Evolutionary conservation across 1,139 yeast species (phyloP).

Genomic region (Pichia sp.): DNA sequence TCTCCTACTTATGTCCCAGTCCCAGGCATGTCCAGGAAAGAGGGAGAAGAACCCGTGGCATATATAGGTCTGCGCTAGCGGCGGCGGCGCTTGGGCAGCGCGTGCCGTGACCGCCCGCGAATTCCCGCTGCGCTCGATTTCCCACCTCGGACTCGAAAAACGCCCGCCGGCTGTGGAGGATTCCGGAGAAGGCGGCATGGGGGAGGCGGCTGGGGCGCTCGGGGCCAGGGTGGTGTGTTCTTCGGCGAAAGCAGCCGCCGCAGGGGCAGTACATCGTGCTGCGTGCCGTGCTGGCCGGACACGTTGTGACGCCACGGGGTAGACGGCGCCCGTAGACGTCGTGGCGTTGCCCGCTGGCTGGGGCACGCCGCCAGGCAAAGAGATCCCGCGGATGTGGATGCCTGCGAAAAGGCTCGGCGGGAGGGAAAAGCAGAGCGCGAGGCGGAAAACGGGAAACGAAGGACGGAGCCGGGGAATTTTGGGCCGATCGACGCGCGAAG

Average conservation of each 20-base stretch:
- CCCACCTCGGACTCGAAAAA: conserved; percentile 11
- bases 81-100: not conserved
- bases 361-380: not conserved
- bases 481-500: not conserved
- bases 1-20: not conserved
- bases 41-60: not conserved
- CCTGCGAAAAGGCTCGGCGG: not conserved
- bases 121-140: not conserved
- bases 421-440: not conserved
- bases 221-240: not conserved
- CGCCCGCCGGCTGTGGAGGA: not conserved
- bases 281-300: not conserved
- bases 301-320: no score
- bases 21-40: not conserved
- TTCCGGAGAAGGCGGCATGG: not conserved
- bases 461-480: not conserved
- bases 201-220: not conserved
- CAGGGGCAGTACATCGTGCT: not conserved
- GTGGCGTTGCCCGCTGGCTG: not conserved
- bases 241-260: no score
- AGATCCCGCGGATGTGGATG: not conserved
- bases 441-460: no score
- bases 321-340: no score
- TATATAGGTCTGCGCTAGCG: not conserved
- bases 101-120: not conserved